Evolutionary conservation across 2,329 filamentous ascomycete genomes (phyloP).

Genomic region (Botryotinia calthae): DNA sequence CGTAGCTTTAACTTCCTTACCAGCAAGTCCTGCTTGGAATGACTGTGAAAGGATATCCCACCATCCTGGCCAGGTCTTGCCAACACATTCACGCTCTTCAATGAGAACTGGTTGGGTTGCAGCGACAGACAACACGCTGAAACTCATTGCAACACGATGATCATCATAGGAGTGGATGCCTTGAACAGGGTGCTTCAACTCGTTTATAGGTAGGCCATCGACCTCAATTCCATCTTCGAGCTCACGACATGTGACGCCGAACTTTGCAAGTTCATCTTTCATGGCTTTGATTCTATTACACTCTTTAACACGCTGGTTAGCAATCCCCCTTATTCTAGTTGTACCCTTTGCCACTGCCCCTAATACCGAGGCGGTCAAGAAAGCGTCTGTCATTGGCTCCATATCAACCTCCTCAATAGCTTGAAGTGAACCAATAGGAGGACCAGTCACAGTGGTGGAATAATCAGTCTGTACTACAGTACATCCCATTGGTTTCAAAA

Average conservation of each 20-base stretch:
- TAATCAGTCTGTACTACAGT: conserved; percentile 77
- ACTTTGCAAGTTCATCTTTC: conserved; percentile 91
- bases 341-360: conserved; percentile 82
- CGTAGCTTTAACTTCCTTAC: conserved; percentile 52
- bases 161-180: conserved; percentile 94
- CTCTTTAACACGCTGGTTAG: conserved; percentile 96
- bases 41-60: conserved; percentile 83
- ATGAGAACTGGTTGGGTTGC: conserved; percentile 72
- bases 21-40: conserved; percentile 75
- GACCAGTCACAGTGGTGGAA: conserved; percentile 91
- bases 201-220: conserved; percentile 49
- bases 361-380: conserved; percentile 89
- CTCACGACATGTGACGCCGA: conserved; percentile 81
- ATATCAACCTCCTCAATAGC: conserved; percentile 85
- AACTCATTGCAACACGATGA: conserved; percentile 97
- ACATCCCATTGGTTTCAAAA: conserved; percentile 91
- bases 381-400: conserved; percentile 99
- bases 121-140: conserved; percentile 79
- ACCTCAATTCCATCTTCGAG: conserved; percentile 92
- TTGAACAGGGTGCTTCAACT: conserved; percentile 54
- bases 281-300: conserved; percentile 96
- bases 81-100: conserved; percentile 86
- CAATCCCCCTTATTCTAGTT: conserved; percentile 89
- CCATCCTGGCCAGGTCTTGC: conserved; percentile 99
- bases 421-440: conserved; percentile 68